Evolutionary conservation across 108 stramenopile species (phyloP).

Genomic region (Nitzschia putrida): DNA sequence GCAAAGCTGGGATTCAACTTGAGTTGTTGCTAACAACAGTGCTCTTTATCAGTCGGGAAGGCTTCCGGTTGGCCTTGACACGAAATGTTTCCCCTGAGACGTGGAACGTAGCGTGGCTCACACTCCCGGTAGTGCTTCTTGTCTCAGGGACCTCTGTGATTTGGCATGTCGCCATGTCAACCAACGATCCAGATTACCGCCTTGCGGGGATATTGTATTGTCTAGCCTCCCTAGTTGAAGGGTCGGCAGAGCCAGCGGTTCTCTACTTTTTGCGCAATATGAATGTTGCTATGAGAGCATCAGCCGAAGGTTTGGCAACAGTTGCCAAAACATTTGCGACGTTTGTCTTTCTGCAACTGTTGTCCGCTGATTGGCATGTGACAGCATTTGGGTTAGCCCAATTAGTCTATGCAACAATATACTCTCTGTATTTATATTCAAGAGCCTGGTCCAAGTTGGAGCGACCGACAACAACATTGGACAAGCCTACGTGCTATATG

Average conservation of each 20-base stretch:
- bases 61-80: slow-evolving; percentile 81
- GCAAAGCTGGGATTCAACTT: slow-evolving; percentile 75
- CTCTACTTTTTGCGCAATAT: slow-evolving; percentile 62
- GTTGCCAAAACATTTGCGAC: slow-evolving; percentile 53
- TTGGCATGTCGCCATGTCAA: slow-evolving; percentile 31
- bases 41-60: slow-evolving; percentile 87
- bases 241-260: slow-evolving; percentile 70
- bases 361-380: slow-evolving; percentile 42
- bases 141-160: slow-evolving; percentile 31
- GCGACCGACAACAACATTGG: slow-evolving; percentile 29
- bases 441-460: slow-evolving; percentile 24
- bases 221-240: slow-evolving; percentile 72
- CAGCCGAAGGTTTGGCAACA: slow-evolving; percentile 76
- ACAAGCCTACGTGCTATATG: slow-evolving; percentile 49
- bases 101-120: slow-evolving; percentile 41
- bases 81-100: slow-evolving; percentile 35
- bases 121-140: slow-evolving; percentile 24
- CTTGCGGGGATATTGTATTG: slow-evolving; percentile 79
- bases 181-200: slow-evolving; percentile 60
- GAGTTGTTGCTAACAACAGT: slow-evolving; percentile 77
- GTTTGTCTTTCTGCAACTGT: slow-evolving; percentile 44
- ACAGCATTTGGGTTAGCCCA: slow-evolving; percentile 82
- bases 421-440: slow-evolving; percentile 52
- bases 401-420: slow-evolving; percentile 62
- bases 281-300: slow-evolving; percentile 61